phyloP scores from a whole-genome alignment of 2,329 filamentous ascomycete genomes.

The Drechmeria coniospora region DNA sequence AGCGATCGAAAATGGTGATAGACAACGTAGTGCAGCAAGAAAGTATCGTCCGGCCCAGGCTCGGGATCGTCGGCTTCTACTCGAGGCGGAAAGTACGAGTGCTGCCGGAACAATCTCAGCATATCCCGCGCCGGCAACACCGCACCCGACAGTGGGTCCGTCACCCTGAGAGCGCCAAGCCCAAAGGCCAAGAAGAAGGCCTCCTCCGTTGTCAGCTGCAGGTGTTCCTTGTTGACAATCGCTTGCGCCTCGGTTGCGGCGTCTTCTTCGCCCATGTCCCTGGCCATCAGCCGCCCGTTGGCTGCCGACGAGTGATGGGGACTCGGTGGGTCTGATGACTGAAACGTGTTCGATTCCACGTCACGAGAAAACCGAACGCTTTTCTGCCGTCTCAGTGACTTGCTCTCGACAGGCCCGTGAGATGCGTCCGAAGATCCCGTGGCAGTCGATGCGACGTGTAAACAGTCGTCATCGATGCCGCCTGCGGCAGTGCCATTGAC shows the following conservation, averaged over 20 bases:
- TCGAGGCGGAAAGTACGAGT: slow-evolving; percentile 53
- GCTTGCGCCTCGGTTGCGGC: neutral
- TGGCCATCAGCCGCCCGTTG: slow-evolving; percentile 7
- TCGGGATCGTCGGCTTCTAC: slow-evolving; percentile 16
- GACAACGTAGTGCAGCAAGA: slow-evolving; percentile 72
- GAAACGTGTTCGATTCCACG: slow-evolving; percentile 48
- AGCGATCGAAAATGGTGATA: slow-evolving; percentile 95
- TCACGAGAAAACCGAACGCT: slow-evolving; percentile 56
- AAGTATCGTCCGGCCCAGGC: slow-evolving; percentile 62
- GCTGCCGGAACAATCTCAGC: slow-evolving; percentile 49
- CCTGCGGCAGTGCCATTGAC: too few relatives aligned
- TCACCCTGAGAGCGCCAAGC: slow-evolving; percentile 57
- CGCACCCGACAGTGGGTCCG: slow-evolving; percentile 28
- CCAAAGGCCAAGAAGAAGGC: slow-evolving; percentile 79
- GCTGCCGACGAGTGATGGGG: slow-evolving; percentile 16
- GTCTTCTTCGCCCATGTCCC: neutral
- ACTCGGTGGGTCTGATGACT: slow-evolving; percentile 34
- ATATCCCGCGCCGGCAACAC: slow-evolving; percentile 39
- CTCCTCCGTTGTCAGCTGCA: slow-evolving; percentile 84
- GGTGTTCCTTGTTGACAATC: slow-evolving; percentile 54
- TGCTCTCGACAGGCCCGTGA: slow-evolving; percentile 8
- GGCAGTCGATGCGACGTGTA: neutral
- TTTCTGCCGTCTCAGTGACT: slow-evolving; percentile 32
- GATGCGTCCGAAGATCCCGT: slow-evolving; percentile 5
- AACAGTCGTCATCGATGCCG: too few relatives aligned